These are phyloP conservation scores for Fomitopsis betulina DNA, from an alignment of 1,284 basidiomycete genomes.

Conservation along the genomic window DNA sequence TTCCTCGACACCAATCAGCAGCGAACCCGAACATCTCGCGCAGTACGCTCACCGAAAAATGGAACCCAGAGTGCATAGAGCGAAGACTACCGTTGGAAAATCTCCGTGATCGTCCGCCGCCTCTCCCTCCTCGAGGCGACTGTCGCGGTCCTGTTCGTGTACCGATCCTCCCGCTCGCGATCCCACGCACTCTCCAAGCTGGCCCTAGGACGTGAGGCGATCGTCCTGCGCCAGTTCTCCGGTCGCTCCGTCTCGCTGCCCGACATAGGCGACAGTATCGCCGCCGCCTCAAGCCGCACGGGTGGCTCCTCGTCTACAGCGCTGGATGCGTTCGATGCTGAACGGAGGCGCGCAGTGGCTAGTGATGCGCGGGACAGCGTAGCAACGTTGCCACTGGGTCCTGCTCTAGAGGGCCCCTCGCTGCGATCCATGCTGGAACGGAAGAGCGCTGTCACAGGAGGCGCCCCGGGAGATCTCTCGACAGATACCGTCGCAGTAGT, in stretches of 20 bases:
- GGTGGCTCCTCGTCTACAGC: conserved; percentile 26
- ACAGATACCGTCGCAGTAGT: conserved; percentile 56
- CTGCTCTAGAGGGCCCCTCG: conserved; percentile 30
- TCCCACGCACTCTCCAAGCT: conserved; percentile 41
- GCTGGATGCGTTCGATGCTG: conserved; percentile 28
- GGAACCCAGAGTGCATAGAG: not conserved
- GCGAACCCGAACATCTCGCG: not conserved
- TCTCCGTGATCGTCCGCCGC: conserved; percentile 45
- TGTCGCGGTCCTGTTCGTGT: conserved; percentile 31
- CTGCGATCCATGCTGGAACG: conserved; percentile 30
- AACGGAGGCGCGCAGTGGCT: conserved; percentile 36
- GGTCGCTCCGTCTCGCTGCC: conserved; percentile 51
- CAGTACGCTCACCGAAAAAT: conserved; percentile 1
- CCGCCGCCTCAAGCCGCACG: conserved; percentile 12
- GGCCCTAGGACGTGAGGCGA: conserved; percentile 36
- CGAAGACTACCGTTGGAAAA: conserved; percentile 31
- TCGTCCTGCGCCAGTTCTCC: conserved; percentile 38
- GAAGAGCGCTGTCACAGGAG: conserved; percentile 29
- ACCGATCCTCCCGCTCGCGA: conserved; percentile 26
- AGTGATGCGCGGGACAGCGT: conserved; percentile 61
- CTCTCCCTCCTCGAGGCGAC: conserved; percentile 37
- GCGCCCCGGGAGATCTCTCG: conserved; percentile 29
- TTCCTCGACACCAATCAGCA: not conserved
- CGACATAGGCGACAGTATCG: conserved; percentile 34
- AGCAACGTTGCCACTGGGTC: conserved; percentile 33